Base-by-base conservation (phyloP, 2,329 filamentous ascomycete species). In the Pseudocercospora cruenta region DNA sequence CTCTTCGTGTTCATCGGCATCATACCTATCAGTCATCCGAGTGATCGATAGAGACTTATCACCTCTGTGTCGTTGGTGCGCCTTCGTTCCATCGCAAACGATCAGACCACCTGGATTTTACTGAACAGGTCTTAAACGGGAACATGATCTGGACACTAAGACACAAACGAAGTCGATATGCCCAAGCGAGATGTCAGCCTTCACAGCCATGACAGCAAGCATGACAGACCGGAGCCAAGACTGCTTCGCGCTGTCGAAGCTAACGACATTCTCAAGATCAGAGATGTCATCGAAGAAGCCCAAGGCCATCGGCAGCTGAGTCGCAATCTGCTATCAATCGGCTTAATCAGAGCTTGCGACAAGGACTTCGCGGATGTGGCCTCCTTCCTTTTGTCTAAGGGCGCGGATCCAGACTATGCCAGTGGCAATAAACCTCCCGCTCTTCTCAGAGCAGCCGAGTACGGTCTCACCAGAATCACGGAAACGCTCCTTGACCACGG, bases 291-390 rank as follows among this genome's bases (percentile, higher is more conserved):
- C 53, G 65, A 74, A 5, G 67, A 75, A 4, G 78, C 79, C 6
- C 76, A 71, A 53, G 75, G 75, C 19, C 73, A 76, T 62, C 76
- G 76, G 4, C 79, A 81, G 66, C 71, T 78, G 49, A 78, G 69
- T 65, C 77, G 80, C 8, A 74, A 73, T 21, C 78, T 82, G 60
- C 74, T 82, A 31, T 77, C 77, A 3, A 72, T 81, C 9, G 80
- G 79, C 0, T 68, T 82, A 7, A 76, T 81, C 74, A 77, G 79
- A 65, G 77, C 78, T 51, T 77, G 78, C 45, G 80, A 81, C 67
- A 78, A 79, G 43, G 78, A 77, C 31, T 63, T 69, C 36, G 55
- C 66, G 9, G 68, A 71, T 64, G 68, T 70, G 12, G 70, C 71
- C 16, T 70, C 72, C 36, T 70, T 77, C 51, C 73, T 83, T 9